Conservation (phyloP, 768 basidiomycete species). For the Termitomyces eurrhizus region DNA sequence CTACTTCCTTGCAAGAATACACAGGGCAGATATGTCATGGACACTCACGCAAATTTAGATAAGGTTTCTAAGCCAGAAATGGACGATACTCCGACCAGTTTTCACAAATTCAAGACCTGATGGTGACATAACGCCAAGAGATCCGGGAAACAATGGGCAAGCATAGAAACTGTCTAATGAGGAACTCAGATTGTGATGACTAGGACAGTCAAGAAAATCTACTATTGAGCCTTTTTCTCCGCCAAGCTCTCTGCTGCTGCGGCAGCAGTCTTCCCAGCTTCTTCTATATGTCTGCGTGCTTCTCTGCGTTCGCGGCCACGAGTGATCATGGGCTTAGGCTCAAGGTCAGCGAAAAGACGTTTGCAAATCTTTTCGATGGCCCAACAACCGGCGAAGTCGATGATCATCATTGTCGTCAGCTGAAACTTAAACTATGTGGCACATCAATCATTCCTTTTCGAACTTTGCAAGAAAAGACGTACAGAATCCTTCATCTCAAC, state of each 20-base stretch:
- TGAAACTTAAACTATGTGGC: constrained; percentile 71
- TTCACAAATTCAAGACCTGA: not conserved
- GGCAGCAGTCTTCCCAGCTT: constrained; percentile 11
- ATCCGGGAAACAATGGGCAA: not conserved
- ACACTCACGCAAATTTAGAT: not conserved
- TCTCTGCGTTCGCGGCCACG: constrained; percentile 81
- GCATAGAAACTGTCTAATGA: not conserved
- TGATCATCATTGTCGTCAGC: constrained; percentile 75
- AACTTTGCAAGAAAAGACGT: constrained; percentile 27
- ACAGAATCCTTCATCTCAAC: constrained; percentile 83
- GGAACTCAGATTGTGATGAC: not conserved
- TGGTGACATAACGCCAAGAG: not conserved
- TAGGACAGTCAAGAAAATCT: constrained; percentile 3
- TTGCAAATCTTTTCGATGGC: constrained; percentile 82
- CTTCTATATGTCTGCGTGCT: constrained; percentile 43
- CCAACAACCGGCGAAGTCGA: constrained; percentile 90
- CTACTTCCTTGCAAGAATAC: not conserved
- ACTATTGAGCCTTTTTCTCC: constrained; percentile 22
- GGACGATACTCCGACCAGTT: not conserved
- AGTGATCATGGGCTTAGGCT: constrained; percentile 82
- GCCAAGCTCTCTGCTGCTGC: constrained; percentile 4
- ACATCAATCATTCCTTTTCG: not conserved
- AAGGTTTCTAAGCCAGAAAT: not conserved
- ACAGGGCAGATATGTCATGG: not conserved
- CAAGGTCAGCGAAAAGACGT: constrained; percentile 79